A percentile compares a stretch with the other conserved stretches of the same genome.
Evolutionary conservation across 2,329 filamentous ascomycete genomes (phyloP).

Genomic region (Lasiodiplodia hormozganensis): DNA sequence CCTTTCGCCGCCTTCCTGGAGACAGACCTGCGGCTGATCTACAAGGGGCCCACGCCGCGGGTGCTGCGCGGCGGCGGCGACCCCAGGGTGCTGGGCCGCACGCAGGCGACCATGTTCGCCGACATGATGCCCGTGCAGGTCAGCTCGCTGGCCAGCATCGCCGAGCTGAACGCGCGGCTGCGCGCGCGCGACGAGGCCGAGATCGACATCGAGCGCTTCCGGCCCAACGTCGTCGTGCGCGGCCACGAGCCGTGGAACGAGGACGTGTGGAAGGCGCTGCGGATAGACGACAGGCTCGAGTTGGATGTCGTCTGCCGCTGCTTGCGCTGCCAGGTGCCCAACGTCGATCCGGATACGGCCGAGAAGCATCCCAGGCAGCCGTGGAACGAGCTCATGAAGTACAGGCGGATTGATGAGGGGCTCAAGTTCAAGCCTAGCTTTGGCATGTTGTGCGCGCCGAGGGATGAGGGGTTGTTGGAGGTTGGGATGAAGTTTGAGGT

Average conservation of each 20-base stretch:
- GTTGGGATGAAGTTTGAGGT: constrained; percentile 68
- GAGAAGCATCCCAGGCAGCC: constrained; percentile 65
- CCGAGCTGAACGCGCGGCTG: constrained; percentile 65
- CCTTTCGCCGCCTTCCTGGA: constrained; percentile 64
- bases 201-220: constrained; percentile 68
- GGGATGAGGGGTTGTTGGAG: constrained; percentile 61
- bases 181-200: constrained; percentile 48
- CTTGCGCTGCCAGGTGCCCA: constrained; percentile 67
- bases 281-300: constrained; percentile 51
- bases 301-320: constrained; percentile 67
- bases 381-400: constrained; percentile 68
- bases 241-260: constrained; percentile 66
- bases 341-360: constrained; percentile 69
- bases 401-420: constrained; percentile 65
- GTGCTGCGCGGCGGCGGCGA: constrained; percentile 63
- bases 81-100: constrained; percentile 60
- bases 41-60: constrained; percentile 66
- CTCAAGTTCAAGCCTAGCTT: constrained; percentile 71
- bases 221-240: constrained; percentile 68
- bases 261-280: constrained; percentile 67
- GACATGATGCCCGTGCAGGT: constrained; percentile 66
- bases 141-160: constrained; percentile 62
- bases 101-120: constrained; percentile 63
- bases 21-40: constrained; percentile 64
- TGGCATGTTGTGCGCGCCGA: constrained; percentile 69